Conservation (phyloP, 805 yeast genomes). For the Candida parachauliodes region DNA sequence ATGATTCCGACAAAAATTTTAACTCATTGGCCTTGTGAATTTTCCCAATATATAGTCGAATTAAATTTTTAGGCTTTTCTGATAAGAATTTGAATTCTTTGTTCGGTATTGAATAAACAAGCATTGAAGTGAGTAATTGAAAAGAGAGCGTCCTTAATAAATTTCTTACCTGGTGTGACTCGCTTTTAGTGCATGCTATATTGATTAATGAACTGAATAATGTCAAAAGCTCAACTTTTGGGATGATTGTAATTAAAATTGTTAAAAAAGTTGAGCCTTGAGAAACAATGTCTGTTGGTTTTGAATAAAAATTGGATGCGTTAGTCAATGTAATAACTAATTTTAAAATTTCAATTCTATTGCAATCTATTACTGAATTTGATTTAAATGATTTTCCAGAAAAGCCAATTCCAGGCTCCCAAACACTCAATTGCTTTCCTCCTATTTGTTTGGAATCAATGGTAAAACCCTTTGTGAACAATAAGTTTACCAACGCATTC, state of each 20-base stretch:
- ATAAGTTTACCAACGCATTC: conserved; percentile 34
- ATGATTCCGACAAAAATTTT: conserved; percentile 42
- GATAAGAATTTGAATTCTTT: conserved; percentile 35
- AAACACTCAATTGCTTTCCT: conserved; percentile 29
- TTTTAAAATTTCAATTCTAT: conserved; percentile 65
- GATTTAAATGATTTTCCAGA: conserved; percentile 25
- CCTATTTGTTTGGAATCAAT: conserved; percentile 16
- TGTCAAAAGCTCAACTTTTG: conserved; percentile 45
- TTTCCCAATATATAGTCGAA: conserved; percentile 49
- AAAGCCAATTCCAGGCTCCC: conserved; percentile 82
- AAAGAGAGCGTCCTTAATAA: conserved; percentile 51
- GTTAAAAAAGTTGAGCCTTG: conserved; percentile 63
- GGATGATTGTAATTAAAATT: conserved; percentile 47
- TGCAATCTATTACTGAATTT: conserved; percentile 45
- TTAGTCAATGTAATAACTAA: conserved; percentile 61
- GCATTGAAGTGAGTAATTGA: conserved; percentile 58
- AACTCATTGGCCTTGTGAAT: conserved; percentile 55
- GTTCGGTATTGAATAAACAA: conserved; percentile 60
- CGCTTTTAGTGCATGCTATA: conserved; percentile 41
- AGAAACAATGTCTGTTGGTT: conserved; percentile 38
- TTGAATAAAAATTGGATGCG: conserved; percentile 48
- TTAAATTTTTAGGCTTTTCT: conserved; percentile 43
- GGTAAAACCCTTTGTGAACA: conserved; percentile 59
- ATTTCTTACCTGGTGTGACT: conserved; percentile 44
- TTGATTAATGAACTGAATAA: conserved; percentile 71